phyloP scores from a whole-genome alignment of 768 basidiomycete species.

The Suillus weaverae region DNA sequence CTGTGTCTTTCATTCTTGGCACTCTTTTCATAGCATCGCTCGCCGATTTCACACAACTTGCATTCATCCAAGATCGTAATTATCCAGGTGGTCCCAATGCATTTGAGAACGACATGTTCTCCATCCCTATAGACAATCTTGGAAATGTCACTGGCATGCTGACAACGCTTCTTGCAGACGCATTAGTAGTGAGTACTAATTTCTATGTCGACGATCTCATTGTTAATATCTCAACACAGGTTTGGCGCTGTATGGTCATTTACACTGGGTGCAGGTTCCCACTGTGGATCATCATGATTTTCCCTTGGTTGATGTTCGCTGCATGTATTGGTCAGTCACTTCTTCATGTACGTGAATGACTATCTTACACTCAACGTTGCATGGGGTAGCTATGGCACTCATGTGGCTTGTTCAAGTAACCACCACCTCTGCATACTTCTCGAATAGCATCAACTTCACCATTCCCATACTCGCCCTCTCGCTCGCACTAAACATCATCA shows the following conservation, averaged over 20 bases:
- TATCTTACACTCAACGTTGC: background rate
- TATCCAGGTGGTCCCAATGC: slow-evolving; percentile 32
- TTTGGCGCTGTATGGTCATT: slow-evolving; percentile 3
- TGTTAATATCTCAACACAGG: background rate
- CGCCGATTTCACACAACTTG: slow-evolving; percentile 25
- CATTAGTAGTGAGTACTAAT: slow-evolving; percentile 15
- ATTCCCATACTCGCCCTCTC: slow-evolving; percentile 30
- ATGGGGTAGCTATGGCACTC: background rate
- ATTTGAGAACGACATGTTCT: slow-evolving; percentile 22
- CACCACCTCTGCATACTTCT: background rate
- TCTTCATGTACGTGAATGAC: background rate
- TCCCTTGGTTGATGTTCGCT: background rate
- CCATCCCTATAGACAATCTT: slow-evolving; percentile 17
- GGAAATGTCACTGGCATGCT: slow-evolving; percentile 16
- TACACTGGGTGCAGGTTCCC: background rate
- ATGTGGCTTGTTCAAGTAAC: background rate
- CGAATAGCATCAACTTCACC: slow-evolving; percentile 11
- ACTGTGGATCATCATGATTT: background rate
- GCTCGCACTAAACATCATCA: slow-evolving; percentile 32
- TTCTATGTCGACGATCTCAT: background rate
- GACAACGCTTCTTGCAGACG: slow-evolving; percentile 18
- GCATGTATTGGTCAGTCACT: slow-evolving; percentile 1
- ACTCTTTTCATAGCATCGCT: slow-evolving; percentile 20
- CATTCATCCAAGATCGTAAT: slow-evolving; percentile 33
- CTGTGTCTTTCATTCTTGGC: slow-evolving; percentile 15